Base-by-base conservation (phyloP, 2,329 filamentous ascomycete genomes). In the Fusarium buxicola region DNA sequence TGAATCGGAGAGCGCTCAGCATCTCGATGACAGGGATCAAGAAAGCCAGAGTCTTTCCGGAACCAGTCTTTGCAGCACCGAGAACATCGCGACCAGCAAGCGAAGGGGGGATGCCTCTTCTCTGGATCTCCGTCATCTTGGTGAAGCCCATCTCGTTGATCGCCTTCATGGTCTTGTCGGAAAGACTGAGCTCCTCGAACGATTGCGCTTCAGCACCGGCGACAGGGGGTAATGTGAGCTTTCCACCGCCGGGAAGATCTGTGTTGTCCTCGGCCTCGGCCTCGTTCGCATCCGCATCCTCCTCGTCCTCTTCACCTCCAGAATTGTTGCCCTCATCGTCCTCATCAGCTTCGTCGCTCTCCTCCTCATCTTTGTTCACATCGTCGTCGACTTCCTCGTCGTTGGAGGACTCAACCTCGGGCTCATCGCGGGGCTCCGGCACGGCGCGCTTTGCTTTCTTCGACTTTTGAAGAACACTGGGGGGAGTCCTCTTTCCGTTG, bases 61-160 rank as follows among this genome's bases (percentile, higher is more conserved):
- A 96, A 38, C 94, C 94, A 4, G 94, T 97, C 83, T 98, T 98
- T 46, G 95, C 95, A 28, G 94, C 94, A 71, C 95, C 95, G 39
- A 99, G 86, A 18, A 98, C 92, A 79, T 98, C 94, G 74, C 91
- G 89, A 63, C 95, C 95, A 36, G 94, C 92, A 58, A 98, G 82
- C 41, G 96, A 82, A 16, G 94, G 93, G 5, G 94, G 94, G 53
- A 98, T 97, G 11, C 90, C 90, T 47, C 91, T 86, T 69, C 88
- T 86, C 77, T 98, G 95, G 68, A 98, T 97, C 75, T 95, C 92
- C 1, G 95, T 98, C 94, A 99, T 97, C 43, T 85, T 94, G 72
- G 91, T 89, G 75, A 98, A 97, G 12, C 91, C 91, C 94, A 99
- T 98, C 64, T 91, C 92, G 55, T 89, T 73, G 69, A 97, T 93